These are phyloP conservation scores for Phytophthora aleatoria DNA, from an alignment of 352 stramenopile genomes.

Conservation along the genomic window DNA sequence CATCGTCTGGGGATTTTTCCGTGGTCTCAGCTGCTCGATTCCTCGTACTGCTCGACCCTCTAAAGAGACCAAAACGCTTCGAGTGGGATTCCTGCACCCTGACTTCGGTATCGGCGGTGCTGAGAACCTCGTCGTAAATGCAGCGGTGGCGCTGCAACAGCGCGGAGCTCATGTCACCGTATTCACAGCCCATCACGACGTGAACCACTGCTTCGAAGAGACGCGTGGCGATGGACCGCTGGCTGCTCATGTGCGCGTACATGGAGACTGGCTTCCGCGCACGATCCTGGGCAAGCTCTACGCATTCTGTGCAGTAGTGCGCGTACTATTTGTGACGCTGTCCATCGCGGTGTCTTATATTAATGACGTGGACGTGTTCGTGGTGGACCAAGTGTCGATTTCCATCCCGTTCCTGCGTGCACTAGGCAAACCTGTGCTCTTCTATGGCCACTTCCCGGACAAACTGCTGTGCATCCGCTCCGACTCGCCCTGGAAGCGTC, in stretches of 20 bases:
- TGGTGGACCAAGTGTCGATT: constrained; percentile 86
- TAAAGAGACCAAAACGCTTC: constrained; percentile 31
- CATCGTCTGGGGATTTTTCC: constrained; percentile 31
- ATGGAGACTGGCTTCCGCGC: constrained; percentile 94
- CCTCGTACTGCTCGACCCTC: constrained; percentile 15
- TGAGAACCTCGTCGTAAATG: constrained; percentile 94
- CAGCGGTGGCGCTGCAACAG: constrained; percentile 86
- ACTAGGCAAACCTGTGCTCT: constrained; percentile 90
- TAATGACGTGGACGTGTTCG: constrained; percentile 71
- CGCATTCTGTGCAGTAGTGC: constrained; percentile 93
- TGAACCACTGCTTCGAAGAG: constrained; percentile 95
- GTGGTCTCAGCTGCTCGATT: constrained; percentile 33
- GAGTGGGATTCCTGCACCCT: constrained; percentile 96
- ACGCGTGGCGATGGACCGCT: constrained; percentile 84
- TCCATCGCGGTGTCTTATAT: constrained; percentile 45
- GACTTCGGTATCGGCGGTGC: constrained; percentile 98
- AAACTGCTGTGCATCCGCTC: constrained; percentile 91
- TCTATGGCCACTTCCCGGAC: constrained; percentile 99
- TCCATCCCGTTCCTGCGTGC: constrained; percentile 78
- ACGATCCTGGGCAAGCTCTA: constrained; percentile 89
- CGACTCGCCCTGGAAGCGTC: constrained; percentile 66
- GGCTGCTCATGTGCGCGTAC: constrained; percentile 81
- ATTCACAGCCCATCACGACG: constrained; percentile 97
- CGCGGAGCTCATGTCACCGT: constrained; percentile 88
- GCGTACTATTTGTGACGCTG: constrained; percentile 93